Conservation (phyloP, 768 basidiomycete genomes). For the Russula vinacea region DNA sequence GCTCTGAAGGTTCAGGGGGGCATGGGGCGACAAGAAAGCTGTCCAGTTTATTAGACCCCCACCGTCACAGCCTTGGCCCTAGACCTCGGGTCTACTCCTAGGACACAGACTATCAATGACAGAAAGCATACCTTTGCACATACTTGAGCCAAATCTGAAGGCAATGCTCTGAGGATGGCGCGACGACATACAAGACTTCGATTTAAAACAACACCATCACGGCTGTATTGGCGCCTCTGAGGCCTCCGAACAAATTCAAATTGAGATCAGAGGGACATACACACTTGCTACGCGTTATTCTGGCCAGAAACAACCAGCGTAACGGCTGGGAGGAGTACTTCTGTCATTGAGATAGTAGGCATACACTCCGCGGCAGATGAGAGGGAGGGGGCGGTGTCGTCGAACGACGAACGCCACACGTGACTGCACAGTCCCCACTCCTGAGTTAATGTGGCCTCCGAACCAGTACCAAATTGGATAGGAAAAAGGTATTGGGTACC, state of each 20-base stretch:
- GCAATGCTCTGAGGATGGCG: background rate
- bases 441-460: background rate
- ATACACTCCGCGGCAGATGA: background rate
- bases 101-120: background rate
- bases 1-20: too few species aligned
- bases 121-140: background rate
- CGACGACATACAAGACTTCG: background rate
- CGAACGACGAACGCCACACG: background rate
- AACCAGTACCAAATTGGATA: background rate
- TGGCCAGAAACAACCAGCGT: background rate
- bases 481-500: background rate
- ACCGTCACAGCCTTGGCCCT: conserved; percentile 5
- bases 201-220: background rate
- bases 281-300: background rate
- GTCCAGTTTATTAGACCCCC: background rate
- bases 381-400: background rate
- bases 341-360: background rate
- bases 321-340: background rate
- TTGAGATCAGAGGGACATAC: background rate
- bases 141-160: background rate
- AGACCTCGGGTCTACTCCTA: background rate
- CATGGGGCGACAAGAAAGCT: background rate
- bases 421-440: background rate
- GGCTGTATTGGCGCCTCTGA: background rate
- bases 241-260: background rate